These are phyloP conservation scores for Fragaria vesca DNA, from an alignment of 306 rosid species.

Conservation along the genomic window DNA sequence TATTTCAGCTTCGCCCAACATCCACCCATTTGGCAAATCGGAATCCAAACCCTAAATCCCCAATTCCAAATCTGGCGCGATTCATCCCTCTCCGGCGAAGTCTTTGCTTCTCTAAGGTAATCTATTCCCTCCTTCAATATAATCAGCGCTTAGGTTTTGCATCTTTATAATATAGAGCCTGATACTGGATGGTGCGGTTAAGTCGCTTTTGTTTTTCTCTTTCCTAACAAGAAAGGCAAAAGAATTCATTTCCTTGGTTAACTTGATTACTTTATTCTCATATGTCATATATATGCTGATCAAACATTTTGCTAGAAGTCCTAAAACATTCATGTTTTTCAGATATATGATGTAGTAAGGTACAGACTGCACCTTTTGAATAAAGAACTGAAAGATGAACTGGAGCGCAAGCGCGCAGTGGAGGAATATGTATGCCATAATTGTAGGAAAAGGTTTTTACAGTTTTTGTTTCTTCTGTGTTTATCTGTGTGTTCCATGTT, in stretches of 20 bases:
- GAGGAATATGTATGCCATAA: slow-evolving; percentile 83
- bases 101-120: no score
- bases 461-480: neutral
- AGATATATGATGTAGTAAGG: slow-evolving; percentile 88
- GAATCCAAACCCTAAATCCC: no score
- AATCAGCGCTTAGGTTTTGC: no score
- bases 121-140: no score
- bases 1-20: no score
- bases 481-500: neutral
- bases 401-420: slow-evolving; percentile 84
- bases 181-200: neutral
- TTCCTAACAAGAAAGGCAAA: neutral
- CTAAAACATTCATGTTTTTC: slow-evolving; percentile 31
- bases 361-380: slow-evolving; percentile 92
- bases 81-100: no score
- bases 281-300: neutral
- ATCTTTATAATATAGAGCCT: neutral
- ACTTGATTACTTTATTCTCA: slow-evolving; percentile 13
- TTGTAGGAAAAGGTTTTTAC: slow-evolving; percentile 73
- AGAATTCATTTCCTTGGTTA: neutral
- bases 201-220: neutral
- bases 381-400: slow-evolving; percentile 90
- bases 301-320: slow-evolving; percentile 30
- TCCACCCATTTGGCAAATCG: no score
- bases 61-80: no score